Evolutionary conservation across 495 filamentous ascomycete species (phyloP).

Genomic region (Oidiodendron maius): DNA sequence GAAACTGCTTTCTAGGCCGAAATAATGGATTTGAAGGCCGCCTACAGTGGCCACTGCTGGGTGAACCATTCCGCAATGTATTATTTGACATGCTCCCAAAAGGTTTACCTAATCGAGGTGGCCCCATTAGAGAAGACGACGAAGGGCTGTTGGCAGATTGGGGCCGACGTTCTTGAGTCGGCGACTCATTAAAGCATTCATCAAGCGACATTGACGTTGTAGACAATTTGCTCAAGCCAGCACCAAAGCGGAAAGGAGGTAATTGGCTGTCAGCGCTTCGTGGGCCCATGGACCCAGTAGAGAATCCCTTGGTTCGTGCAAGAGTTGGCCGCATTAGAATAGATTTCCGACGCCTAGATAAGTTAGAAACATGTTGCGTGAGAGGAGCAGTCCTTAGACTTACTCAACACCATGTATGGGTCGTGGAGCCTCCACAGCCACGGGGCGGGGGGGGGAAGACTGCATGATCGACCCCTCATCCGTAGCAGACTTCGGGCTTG

Average conservation of each 20-base stretch:
- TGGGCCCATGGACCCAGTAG: conserved; percentile 42
- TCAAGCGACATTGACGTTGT: conserved; percentile 59
- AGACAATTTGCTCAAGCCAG: conserved; percentile 44
- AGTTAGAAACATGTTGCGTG: conserved; percentile 8
- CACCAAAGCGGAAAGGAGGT: conserved; percentile 72
- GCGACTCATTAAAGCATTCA: conserved; percentile 76
- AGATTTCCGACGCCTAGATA: conserved; percentile 48
- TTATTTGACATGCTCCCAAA: conserved; percentile 22
- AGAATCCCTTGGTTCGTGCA: conserved; percentile 51
- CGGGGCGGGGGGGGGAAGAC: conserved; percentile 41
- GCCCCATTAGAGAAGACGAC: conserved; percentile 22
- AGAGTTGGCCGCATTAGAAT: conserved; percentile 56
- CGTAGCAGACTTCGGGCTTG: conserved; percentile 48
- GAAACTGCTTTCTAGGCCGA: conserved; percentile 80
- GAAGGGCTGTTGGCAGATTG: conserved; percentile 50
- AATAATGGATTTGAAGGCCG: conserved; percentile 64
- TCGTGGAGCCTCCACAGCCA: conserved; percentile 47
- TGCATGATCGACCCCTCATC: conserved; percentile 34
- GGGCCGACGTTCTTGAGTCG: conserved; percentile 61
- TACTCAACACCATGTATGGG: conserved; percentile 38
- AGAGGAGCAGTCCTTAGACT: too few species aligned
- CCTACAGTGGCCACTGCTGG: conserved; percentile 19
- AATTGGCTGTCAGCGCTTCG: conserved; percentile 52
- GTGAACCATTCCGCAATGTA: conserved; percentile 20
- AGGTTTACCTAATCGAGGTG: conserved; percentile 12